phyloP scores from a whole-genome alignment of 1,284 basidiomycete genomes.

The Testicularia cyperi region DNA sequence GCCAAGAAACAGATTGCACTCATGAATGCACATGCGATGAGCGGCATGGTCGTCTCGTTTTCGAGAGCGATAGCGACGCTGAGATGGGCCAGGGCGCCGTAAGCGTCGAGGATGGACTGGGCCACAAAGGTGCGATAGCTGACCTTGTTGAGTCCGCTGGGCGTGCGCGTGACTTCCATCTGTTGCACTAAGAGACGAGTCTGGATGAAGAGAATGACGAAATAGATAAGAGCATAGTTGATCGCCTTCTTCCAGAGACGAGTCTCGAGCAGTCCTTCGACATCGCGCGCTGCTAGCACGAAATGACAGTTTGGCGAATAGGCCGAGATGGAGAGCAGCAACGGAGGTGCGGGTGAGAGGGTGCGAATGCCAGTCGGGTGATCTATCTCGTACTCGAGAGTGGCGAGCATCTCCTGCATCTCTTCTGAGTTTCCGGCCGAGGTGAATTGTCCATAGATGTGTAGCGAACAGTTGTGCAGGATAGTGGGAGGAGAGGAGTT shows the following conservation, averaged over 20 bases:
- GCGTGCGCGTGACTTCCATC: slow-evolving; percentile 54
- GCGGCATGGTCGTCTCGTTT: slow-evolving; percentile 21
- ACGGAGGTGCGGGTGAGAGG: slow-evolving; percentile 28
- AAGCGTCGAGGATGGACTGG: slow-evolving; percentile 56
- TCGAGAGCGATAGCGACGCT: slow-evolving; percentile 30
- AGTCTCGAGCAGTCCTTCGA: slow-evolving; percentile 29
- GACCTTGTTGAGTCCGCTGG: slow-evolving; percentile 44
- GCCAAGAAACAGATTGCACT: slow-evolving; percentile 29
- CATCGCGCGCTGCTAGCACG: slow-evolving; percentile 33
- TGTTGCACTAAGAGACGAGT: slow-evolving; percentile 53
- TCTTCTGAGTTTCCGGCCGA: slow-evolving; percentile 31
- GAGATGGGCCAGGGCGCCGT: slow-evolving; percentile 17
- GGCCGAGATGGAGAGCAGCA: slow-evolving; percentile 38
- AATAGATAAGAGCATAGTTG: slow-evolving; percentile 48
- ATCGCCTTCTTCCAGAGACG: slow-evolving; percentile 48
- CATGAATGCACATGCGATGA: slow-evolving; percentile 32
- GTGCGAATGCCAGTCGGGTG: slow-evolving; percentile 48
- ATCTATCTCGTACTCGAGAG: slow-evolving; percentile 49
- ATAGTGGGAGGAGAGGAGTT: not conserved
- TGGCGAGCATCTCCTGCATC: slow-evolving; percentile 27
- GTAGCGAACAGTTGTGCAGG: slow-evolving; percentile 52
- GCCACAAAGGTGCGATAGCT: slow-evolving; percentile 44
- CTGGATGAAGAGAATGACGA: slow-evolving; percentile 40
- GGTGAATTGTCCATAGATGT: slow-evolving; percentile 52
- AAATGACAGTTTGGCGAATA: slow-evolving; percentile 58